Evolutionary conservation across 495 filamentous ascomycete species (phyloP), one percentile per base, ranked within the genome.

Genomic region (Xylaria cubensis): DNA sequence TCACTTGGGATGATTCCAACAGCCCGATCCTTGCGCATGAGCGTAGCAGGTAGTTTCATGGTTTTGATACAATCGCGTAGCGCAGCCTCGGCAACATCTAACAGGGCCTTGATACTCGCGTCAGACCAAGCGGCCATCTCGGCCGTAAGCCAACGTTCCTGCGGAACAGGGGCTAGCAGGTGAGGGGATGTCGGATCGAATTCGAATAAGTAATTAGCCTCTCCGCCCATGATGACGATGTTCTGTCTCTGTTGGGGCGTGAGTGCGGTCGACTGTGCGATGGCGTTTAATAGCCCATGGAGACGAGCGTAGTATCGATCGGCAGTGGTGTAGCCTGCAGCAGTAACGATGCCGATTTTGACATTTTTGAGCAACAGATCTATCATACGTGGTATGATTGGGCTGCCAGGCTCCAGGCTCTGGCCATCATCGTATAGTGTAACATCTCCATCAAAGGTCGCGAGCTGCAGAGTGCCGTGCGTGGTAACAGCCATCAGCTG

Each of bases 391-490:
- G 90, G 80, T 68, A 98, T 94, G 15, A 97, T 91, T 0, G 93
- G 91, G 80, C 91, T 97, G 24, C 87, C 84, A 2, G 87, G 78
- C 44, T 88, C 89, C 53, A 99, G 86, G 72, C 88, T 93, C 74
- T 93, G 84, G 13, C 95, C 97, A 77, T 99, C 95, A 73, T 97
- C 94, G 80, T 98, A 98, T 48, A 99, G 88, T 7, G 97, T 99
- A 15, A 99, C 94, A 76, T 99, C 97, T 78, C 97, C 97, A 80
- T 99, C 96, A 76, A 99, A 98, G 17, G 96, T 99, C 61, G 97
- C 90, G 4, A 99, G 89, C 73, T 94, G 87, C 9, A 97, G 82
- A 1, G 87, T 86, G n/a, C 90, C 88, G 56, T 86, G 85, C 19
- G 86, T 88, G 8, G 93, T 90, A 2, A 98, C 86, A 63, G 92